Evolutionary conservation across 495 filamentous ascomycete species (phyloP).

Genomic region (Cercophora newfieldiana): DNA sequence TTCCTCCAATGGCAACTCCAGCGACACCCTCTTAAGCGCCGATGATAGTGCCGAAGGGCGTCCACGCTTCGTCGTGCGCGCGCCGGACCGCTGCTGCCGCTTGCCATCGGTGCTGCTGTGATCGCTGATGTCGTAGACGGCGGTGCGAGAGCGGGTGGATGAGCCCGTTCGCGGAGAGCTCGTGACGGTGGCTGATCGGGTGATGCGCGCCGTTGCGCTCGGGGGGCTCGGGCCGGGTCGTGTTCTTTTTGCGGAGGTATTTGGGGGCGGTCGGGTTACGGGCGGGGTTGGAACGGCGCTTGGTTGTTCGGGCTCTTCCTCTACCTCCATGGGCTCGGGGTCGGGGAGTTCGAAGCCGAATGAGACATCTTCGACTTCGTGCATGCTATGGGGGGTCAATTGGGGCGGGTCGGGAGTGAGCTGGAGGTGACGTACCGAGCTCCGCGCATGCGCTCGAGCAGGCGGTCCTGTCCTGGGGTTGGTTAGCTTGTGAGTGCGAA

Average conservation of each 20-base stretch:
- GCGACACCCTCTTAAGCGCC: background rate
- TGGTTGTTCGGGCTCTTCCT: constrained; percentile 15
- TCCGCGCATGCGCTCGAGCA: constrained; percentile 53
- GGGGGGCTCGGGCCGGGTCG: constrained; percentile 18
- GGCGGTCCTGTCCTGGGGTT: constrained; percentile 44
- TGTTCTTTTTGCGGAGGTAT: constrained; percentile 44
- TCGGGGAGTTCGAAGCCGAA: constrained; percentile 47
- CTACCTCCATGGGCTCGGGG: constrained; percentile 21
- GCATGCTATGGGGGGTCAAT: constrained; percentile 32
- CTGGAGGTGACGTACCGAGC: constrained; percentile 38
- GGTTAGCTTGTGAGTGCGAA: background rate
- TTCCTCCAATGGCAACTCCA: background rate
- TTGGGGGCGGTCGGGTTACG: constrained; percentile 36
- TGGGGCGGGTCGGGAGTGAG: background rate
- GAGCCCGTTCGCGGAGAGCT: background rate
- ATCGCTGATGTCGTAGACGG: constrained; percentile 22
- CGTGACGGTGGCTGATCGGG: constrained; percentile 4
- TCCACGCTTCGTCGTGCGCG: background rate
- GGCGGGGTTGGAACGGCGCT: constrained; percentile 18
- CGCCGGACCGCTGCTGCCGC: background rate
- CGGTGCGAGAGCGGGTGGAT: constrained; percentile 13
- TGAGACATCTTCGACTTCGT: constrained; percentile 47
- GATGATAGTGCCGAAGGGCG: background rate
- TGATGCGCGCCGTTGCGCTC: background rate
- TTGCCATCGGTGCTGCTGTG: constrained; percentile 17